Evolutionary conservation across 306 rosid species (phyloP).

Genomic region (Mucuna pruriens): DNA sequence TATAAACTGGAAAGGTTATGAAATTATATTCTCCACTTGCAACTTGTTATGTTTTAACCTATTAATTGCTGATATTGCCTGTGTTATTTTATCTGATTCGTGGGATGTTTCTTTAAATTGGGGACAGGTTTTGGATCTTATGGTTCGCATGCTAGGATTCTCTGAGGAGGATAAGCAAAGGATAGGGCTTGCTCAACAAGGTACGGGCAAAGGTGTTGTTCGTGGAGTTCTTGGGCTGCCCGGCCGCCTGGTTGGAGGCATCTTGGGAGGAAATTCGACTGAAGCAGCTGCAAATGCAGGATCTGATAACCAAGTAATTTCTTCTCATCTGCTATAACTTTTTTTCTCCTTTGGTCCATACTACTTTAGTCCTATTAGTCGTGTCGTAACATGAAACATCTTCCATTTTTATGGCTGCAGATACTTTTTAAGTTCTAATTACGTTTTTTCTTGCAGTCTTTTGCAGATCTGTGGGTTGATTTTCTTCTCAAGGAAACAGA

Average conservation of each 20-base stretch:
- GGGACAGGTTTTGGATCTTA: slow-evolving; percentile 80
- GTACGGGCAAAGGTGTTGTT: slow-evolving; percentile 78
- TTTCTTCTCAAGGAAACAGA: slow-evolving; percentile 85
- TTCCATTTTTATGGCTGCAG: not conserved
- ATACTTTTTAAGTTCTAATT: not conserved
- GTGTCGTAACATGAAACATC: not conserved
- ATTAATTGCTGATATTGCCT: slow-evolving; percentile 23
- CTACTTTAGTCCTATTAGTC: not conserved
- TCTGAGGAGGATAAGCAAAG: slow-evolving; percentile 81
- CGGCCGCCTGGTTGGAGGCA: slow-evolving; percentile 88
- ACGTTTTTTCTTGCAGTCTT: slow-evolving; percentile 60
- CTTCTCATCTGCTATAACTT: not conserved
- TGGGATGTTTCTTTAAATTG: not conserved
- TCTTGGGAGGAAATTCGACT: slow-evolving; percentile 66
- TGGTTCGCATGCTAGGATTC: slow-evolving; percentile 90
- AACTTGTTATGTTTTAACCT: not conserved
- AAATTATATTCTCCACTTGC: not conserved
- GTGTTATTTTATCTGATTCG: slow-evolving; percentile 10
- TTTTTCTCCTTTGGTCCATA: not conserved
- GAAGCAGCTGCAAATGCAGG: slow-evolving; percentile 48
- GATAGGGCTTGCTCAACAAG: slow-evolving; percentile 76
- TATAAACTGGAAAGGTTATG: not conserved
- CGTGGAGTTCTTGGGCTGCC: slow-evolving; percentile 83
- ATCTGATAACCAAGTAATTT: slow-evolving; percentile 67
- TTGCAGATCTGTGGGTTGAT: slow-evolving; percentile 94